phyloP scores from a whole-genome alignment of 768 basidiomycete species.

The Amanita rubescens region DNA sequence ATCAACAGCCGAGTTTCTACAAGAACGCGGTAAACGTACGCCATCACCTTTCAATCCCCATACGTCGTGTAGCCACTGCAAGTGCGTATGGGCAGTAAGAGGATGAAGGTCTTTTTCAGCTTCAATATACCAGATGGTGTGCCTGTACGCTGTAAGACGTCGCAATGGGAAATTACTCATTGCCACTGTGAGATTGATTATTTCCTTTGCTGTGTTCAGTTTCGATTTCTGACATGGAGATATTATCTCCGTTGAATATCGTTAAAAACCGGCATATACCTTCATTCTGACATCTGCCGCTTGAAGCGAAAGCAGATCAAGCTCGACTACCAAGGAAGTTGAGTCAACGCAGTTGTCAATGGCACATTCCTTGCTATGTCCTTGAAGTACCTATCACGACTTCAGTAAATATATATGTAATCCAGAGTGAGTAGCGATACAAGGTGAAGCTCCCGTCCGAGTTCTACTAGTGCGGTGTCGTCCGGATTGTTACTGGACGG shows the following conservation, averaged over 20 bases:
- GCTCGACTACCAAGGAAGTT: not conserved
- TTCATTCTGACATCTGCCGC: not conserved
- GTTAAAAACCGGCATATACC: not conserved
- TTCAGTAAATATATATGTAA: not conserved
- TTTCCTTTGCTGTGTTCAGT: constrained; percentile 1
- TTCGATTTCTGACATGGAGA: not conserved
- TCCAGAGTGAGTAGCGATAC: constrained; percentile 11
- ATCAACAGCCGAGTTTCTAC: not conserved
- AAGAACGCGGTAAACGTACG: constrained; percentile 8
- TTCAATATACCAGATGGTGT: constrained; percentile 45
- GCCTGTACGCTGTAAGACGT: constrained; percentile 47
- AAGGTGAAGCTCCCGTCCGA: constrained; percentile 14
- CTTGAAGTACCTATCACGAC: not conserved
- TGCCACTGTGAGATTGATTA: constrained; percentile 3
- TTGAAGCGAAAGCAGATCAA: not conserved
- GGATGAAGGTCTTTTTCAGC: constrained; percentile 26
- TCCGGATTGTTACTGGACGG: constrained; percentile 15
- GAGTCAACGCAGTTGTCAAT: not conserved
- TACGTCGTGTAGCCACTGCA: constrained; percentile 44
- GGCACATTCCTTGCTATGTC: not conserved
- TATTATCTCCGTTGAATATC: not conserved
- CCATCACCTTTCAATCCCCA: constrained; percentile 30
- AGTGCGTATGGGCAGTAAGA: constrained; percentile 27
- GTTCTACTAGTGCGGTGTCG: constrained; percentile 9
- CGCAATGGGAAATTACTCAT: constrained; percentile 26